Conservation (phyloP, 2,329 filamentous ascomycete genomes). For the Penicillium sp. region DNA sequence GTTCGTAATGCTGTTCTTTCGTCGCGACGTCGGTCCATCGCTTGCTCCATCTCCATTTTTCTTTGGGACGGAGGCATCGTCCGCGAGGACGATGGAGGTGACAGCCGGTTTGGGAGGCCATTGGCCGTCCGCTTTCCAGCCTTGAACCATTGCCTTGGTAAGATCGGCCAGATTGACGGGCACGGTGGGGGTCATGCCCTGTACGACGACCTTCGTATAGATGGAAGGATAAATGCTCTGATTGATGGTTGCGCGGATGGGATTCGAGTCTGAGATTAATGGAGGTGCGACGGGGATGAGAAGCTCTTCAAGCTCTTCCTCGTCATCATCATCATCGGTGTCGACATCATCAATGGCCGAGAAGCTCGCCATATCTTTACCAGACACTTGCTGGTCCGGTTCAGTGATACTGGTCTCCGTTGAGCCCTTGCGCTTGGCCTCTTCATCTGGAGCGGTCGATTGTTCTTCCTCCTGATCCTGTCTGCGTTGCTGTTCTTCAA, state of each 20-base stretch:
- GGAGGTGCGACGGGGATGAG: conserved; percentile 75
- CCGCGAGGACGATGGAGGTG: conserved; percentile 34
- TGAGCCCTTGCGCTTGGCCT: conserved; percentile 27
- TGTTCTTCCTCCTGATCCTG: conserved; percentile 28
- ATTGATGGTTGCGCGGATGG: conserved; percentile 76
- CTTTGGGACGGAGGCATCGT: conserved; percentile 32
- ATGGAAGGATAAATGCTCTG: conserved; percentile 77
- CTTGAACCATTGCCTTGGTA: conserved; percentile 77
- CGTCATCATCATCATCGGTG: conserved; percentile 34
- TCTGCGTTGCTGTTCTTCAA: conserved; percentile 13
- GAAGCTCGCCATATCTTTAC: conserved; percentile 40
- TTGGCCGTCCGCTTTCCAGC: conserved; percentile 91
- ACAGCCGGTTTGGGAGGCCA: conserved; percentile 74
- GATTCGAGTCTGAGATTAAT: conserved; percentile 72
- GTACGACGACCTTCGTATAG: conserved; percentile 85
- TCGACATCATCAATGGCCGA: conserved; percentile 14
- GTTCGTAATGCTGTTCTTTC: conserved; percentile 42
- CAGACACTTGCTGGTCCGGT: conserved; percentile 43
- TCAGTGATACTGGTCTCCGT: conserved; percentile 31
- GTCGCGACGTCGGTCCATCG: conserved; percentile 25
- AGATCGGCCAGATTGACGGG: conserved; percentile 87
- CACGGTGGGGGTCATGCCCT: conserved; percentile 78
- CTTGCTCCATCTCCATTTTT: conserved; percentile 12
- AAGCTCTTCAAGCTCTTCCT: conserved; percentile 54
- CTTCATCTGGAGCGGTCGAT: conserved; percentile 25